Conservation (phyloP, 768 basidiomycete genomes). For the Lactifluus volemus region DNA sequence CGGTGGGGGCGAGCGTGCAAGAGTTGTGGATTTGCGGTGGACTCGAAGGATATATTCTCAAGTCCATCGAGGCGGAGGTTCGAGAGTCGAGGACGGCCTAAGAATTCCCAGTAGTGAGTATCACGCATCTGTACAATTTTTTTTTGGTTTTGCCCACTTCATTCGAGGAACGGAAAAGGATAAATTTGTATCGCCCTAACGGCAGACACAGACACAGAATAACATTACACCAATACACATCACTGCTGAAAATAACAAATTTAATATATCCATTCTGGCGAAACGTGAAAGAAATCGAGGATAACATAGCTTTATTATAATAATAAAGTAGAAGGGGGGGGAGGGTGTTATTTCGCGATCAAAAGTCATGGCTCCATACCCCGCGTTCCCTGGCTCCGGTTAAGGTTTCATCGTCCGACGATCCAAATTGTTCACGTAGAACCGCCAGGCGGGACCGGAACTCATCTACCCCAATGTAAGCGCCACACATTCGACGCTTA, state of each 20-base stretch:
- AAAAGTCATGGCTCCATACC: slow-evolving; percentile 22
- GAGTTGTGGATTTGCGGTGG: slow-evolving; percentile 96
- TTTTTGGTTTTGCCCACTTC: neutral
- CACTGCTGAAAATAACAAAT: neutral
- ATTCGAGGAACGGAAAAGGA: neutral
- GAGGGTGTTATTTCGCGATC: neutral
- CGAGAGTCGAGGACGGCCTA: neutral
- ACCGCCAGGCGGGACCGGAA: slow-evolving; percentile 72
- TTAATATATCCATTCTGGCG: neutral
- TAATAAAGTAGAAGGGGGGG: neutral
- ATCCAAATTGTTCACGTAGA: slow-evolving; percentile 49
- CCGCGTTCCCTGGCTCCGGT: slow-evolving; percentile 3
- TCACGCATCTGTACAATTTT: neutral
- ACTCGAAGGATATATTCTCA: slow-evolving; percentile 84
- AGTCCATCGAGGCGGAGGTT: slow-evolving; percentile 42
- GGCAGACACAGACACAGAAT: neutral
- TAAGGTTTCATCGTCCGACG: slow-evolving; percentile 13
- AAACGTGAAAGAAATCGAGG: neutral
- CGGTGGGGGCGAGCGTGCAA: slow-evolving; percentile 90
- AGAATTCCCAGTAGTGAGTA: neutral
- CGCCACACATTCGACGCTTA: slow-evolving; percentile 88
- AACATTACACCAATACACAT: neutral
- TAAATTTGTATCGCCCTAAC: neutral
- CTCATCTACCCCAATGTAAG: slow-evolving; percentile 89
- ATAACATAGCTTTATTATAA: too few relatives aligned